These are phyloP conservation scores for Thalia dealbata DNA, from an alignment of 176 grass and related monocot species.

Conservation along the genomic window DNA sequence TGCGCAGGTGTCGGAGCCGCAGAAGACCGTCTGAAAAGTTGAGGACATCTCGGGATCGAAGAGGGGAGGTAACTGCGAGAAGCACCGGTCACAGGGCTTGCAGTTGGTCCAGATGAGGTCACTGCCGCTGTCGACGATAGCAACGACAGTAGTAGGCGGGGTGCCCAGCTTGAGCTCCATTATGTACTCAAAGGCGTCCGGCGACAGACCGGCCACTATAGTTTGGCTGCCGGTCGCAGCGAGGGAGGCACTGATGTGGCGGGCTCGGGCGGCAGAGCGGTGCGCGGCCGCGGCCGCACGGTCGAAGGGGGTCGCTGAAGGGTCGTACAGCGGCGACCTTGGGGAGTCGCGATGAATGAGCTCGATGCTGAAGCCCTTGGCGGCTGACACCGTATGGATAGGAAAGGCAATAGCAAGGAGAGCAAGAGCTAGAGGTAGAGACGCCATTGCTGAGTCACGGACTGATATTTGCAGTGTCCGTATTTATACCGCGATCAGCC, in stretches of 20 bases:
- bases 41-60: slow-evolving; percentile 8
- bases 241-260: not conserved
- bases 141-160: not conserved
- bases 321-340: slow-evolving; percentile 10
- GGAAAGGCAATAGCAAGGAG: not conserved
- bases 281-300: not conserved
- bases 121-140: slow-evolving; percentile 19
- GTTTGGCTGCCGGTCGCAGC: not conserved
- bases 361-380: slow-evolving; percentile 1
- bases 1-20: not conserved
- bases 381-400: not conserved
- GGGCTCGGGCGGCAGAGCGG: not conserved
- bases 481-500: no score
- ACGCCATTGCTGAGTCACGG: no score
- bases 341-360: slow-evolving; percentile 18
- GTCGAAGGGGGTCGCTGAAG: not conserved
- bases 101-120: slow-evolving; percentile 21
- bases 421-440: no score
- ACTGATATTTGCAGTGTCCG: no score
- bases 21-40: not conserved
- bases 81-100: slow-evolving; percentile 4
- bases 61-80: not conserved
- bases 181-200: not conserved
- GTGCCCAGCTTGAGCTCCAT: slow-evolving; percentile 5
- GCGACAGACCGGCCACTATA: not conserved